Evolutionary conservation across 192 early-diverging fungal genomes (phyloP).

Genomic region (Rhizophagus clarus): DNA sequence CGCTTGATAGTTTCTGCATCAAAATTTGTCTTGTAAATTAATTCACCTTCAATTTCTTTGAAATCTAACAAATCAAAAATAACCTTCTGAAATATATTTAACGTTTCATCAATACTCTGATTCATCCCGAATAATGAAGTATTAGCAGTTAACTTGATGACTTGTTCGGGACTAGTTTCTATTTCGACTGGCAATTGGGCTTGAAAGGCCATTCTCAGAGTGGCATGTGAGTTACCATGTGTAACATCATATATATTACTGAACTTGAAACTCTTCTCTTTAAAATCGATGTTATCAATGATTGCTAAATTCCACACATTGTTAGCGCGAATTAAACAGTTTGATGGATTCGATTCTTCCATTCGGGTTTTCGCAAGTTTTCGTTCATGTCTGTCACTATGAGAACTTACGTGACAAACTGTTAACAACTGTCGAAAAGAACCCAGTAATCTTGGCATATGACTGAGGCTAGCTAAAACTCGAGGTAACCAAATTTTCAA

Average conservation of each 20-base stretch:
- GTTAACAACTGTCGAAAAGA: too few relatives aligned
- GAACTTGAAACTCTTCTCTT: neutral
- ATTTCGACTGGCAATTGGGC: neutral
- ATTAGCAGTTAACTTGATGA: neutral
- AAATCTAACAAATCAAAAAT: too few relatives aligned
- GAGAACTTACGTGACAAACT: neutral
- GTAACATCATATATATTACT: neutral
- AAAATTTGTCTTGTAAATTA: neutral
- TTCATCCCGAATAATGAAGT: neutral
- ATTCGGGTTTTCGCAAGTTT: neutral
- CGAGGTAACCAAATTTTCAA: too few relatives aligned
- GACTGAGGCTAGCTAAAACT: too few relatives aligned
- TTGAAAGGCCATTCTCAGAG: neutral
- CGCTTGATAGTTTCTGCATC: neutral
- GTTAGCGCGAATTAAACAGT: neutral
- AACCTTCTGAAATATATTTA: too few relatives aligned
- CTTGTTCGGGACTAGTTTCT: neutral
- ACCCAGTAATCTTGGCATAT: too few relatives aligned
- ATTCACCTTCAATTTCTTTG: too few relatives aligned
- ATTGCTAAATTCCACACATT: neutral
- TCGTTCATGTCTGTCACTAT: neutral
- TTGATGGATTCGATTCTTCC: neutral
- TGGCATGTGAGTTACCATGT: neutral
- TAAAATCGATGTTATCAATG: conserved; percentile 7
- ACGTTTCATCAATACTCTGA: too few relatives aligned